These are phyloP conservation scores for Cucurbita pepo DNA, from an alignment of 306 rosid species.

Conservation along the genomic window DNA sequence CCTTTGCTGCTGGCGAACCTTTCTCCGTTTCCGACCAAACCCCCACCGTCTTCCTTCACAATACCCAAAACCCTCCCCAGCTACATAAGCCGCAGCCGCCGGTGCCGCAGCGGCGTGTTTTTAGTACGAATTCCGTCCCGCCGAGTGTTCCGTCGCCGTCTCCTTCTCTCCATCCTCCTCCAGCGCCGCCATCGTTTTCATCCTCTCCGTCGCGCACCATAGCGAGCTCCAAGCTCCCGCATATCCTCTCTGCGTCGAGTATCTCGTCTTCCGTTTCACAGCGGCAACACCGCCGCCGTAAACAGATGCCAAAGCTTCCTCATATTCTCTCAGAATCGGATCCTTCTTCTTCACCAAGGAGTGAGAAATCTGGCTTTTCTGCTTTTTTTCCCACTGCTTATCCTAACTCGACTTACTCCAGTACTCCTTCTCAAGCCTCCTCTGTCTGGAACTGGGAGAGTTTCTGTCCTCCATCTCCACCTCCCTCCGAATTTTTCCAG, in stretches of 20 bases:
- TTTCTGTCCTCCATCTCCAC: constrained; percentile 90
- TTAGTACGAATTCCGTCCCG: constrained; percentile 2
- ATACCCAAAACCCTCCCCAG: constrained; percentile 8
- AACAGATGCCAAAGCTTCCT: constrained; percentile 53
- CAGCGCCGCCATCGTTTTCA: constrained; percentile 5
- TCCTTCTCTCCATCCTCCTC: constrained; percentile 22
- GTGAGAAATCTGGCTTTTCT: constrained; percentile 37
- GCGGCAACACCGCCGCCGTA: constrained; percentile 28
- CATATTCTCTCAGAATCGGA: constrained; percentile 88
- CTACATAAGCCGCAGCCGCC: background rate
- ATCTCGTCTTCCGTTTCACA: constrained; percentile 12
- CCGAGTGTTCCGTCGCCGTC: constrained; percentile 31
- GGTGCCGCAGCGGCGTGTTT: background rate
- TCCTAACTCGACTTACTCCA: constrained; percentile 58
- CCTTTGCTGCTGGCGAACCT: constrained; percentile 62
- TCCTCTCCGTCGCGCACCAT: constrained; percentile 29
- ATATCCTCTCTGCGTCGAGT: constrained; percentile 25
- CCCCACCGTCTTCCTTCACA: constrained; percentile 71
- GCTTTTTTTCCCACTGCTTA: constrained; percentile 44
- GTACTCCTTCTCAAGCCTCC: constrained; percentile 88
- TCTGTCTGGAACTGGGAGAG: constrained; percentile 97
- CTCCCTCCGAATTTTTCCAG: constrained; percentile 62
- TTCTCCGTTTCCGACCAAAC: constrained; percentile 61
- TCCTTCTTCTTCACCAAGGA: constrained; percentile 38
- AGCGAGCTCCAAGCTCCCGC: constrained; percentile 48